These are phyloP conservation scores for Somion occarium DNA, from an alignment of 1,284 basidiomycete genomes.

Conservation along the genomic window DNA sequence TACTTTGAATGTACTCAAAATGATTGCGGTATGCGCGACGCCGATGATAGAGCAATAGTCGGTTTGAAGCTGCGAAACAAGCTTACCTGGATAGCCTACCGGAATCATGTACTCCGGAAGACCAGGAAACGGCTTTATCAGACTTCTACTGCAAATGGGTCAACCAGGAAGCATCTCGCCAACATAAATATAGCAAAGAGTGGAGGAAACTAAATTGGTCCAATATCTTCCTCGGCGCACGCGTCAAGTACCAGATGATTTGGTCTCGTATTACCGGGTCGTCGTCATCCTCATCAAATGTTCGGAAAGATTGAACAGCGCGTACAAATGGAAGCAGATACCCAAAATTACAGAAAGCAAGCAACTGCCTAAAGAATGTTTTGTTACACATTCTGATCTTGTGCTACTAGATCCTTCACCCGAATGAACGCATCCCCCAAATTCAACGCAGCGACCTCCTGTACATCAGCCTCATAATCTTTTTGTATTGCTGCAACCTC, in stretches of 20 bases:
- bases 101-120: constrained; percentile 39
- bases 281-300: constrained; percentile 13
- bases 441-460: constrained; percentile 47
- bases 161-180: constrained; percentile 53
- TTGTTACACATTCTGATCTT: too few relatives aligned
- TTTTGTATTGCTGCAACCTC: constrained; percentile 49
- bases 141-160: constrained; percentile 71
- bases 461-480: constrained; percentile 60
- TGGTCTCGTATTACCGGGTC: constrained; percentile 17
- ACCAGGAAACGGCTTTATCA: constrained; percentile 61
- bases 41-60: constrained; percentile 57
- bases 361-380: too few relatives aligned
- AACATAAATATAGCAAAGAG: constrained; percentile 54
- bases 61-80: constrained; percentile 63
- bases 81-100: constrained; percentile 56
- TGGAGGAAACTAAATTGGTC: constrained; percentile 58
- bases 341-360: too few relatives aligned
- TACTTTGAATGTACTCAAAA: not conserved
- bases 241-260: constrained; percentile 44
- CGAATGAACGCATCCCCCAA: constrained; percentile 57
- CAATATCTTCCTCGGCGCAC: constrained; percentile 48
- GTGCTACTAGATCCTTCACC: constrained; percentile 52
- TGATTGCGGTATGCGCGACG: too few relatives aligned
- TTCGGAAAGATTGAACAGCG: constrained; percentile 1
- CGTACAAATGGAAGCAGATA: too few relatives aligned